These are phyloP conservation scores for Pleodorina starrii DNA, from an alignment of 139 green algal genomes.

Conservation along the genomic window DNA sequence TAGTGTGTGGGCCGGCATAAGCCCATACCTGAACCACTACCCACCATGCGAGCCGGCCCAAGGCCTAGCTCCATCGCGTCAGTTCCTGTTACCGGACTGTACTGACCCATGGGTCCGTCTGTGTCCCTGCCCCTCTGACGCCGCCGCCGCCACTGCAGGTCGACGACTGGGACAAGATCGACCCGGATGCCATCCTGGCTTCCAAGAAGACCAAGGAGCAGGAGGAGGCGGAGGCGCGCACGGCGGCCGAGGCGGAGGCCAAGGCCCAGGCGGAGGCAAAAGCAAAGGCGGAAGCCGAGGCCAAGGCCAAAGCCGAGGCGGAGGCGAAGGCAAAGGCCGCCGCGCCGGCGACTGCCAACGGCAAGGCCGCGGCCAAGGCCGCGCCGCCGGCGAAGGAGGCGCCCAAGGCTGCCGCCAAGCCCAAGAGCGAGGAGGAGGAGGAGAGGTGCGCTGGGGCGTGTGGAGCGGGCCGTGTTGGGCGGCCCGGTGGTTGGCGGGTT, in stretches of 20 bases:
- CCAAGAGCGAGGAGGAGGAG: constrained; percentile 31
- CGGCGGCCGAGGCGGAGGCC: constrained; percentile 48
- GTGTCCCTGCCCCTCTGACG: background rate
- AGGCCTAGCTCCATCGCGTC: no score
- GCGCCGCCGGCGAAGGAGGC: background rate
- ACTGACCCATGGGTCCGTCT: no score
- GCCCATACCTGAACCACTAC: no score
- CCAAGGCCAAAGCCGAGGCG: constrained; percentile 59
- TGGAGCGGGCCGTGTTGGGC: no score
- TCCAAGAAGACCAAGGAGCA: constrained; percentile 58
- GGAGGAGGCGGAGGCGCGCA: constrained; percentile 42
- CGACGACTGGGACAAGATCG: constrained; percentile 82
- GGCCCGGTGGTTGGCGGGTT: no score
- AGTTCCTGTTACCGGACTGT: no score
- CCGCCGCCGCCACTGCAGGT: constrained; percentile 46
- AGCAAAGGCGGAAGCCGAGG: constrained; percentile 31
- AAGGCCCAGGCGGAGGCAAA: constrained; percentile 35
- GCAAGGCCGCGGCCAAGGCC: constrained; percentile 33
- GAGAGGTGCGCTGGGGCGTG: background rate
- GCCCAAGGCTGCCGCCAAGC: constrained; percentile 22
- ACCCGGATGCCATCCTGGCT: constrained; percentile 71
- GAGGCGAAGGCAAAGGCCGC: constrained; percentile 47
- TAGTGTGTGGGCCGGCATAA: no score
- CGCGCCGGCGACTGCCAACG: background rate
- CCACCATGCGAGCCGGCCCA: no score